Evolutionary conservation across 2,329 filamentous ascomycete species (phyloP).

Genomic region (Exophiala sideris): DNA sequence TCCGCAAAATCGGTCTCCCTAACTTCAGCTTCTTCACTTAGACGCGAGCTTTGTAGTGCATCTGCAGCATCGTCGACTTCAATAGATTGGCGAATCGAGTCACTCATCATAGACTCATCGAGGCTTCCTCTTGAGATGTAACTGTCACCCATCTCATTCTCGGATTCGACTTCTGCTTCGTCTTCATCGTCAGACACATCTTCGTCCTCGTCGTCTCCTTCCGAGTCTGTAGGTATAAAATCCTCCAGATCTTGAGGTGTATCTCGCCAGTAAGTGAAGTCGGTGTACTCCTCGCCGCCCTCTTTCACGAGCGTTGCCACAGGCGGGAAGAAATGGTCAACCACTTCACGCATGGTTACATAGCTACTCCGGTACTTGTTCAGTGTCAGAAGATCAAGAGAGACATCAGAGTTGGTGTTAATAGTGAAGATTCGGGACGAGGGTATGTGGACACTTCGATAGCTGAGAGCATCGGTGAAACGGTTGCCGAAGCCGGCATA

Average conservation of each 20-base stretch:
- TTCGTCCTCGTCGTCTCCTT: conserved; percentile 49
- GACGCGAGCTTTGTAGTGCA: conserved; percentile 12
- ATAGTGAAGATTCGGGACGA: conserved; percentile 95
- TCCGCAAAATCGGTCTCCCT: conserved; percentile 29
- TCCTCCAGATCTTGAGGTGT: conserved; percentile 78
- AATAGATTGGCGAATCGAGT: conserved; percentile 51
- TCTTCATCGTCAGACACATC: conserved; percentile 47
- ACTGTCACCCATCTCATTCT: conserved; percentile 52
- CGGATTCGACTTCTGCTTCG: conserved; percentile 38
- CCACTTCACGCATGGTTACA: conserved; percentile 92
- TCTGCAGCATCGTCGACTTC: conserved; percentile 25
- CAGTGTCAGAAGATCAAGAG: conserved; percentile 79
- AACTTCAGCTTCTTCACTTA: conserved; percentile 45
- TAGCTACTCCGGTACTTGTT: conserved; percentile 97
- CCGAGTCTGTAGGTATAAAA: conserved; percentile 78
- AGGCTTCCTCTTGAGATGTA: conserved; percentile 54
- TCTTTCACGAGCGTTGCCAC: conserved; percentile 81
- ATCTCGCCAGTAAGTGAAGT: conserved; percentile 96
- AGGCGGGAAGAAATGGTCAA: conserved; percentile 97
- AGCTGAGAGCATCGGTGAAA: conserved; percentile 91
- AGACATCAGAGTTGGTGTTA: conserved; percentile 95
- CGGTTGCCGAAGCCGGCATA: conserved; percentile 97
- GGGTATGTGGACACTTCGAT: conserved; percentile 93
- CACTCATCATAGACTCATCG: conserved; percentile 45
- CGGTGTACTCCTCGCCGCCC: conserved; percentile 90